phyloP scores from a whole-genome alignment of 371 early-diverging fungal species.

The Syncephalastrum monosporum region DNA sequence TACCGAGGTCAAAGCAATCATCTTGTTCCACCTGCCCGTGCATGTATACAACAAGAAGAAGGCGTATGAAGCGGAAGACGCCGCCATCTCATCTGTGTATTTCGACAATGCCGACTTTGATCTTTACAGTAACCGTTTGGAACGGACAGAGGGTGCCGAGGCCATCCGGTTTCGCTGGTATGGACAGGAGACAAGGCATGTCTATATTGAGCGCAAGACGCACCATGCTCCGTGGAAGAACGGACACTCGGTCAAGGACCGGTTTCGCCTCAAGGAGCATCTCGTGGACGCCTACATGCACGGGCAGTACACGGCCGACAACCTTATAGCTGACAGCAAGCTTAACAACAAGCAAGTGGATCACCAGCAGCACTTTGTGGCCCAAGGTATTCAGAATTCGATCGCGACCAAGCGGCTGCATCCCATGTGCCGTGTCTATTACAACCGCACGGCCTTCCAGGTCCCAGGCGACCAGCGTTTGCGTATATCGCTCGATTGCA shows the following conservation, averaged over 20 bases:
- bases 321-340: slow-evolving; percentile 57
- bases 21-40: slow-evolving; percentile 92
- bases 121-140: slow-evolving; percentile 84
- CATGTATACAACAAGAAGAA: slow-evolving; percentile 73
- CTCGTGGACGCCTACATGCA: slow-evolving; percentile 81
- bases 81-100: slow-evolving; percentile 93
- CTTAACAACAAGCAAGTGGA: slow-evolving; percentile 66
- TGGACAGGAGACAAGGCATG: slow-evolving; percentile 22
- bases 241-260: slow-evolving; percentile 95
- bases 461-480: slow-evolving; percentile 97
- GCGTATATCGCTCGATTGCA: slow-evolving; percentile 96
- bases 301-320: slow-evolving; percentile 79
- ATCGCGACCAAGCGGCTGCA: slow-evolving; percentile 71
- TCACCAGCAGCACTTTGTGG: slow-evolving; percentile 68
- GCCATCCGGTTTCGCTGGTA: slow-evolving; percentile 95
- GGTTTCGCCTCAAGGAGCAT: slow-evolving; percentile 93
- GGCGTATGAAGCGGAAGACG: slow-evolving; percentile 33
- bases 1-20: slow-evolving; percentile 88
- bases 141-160: slow-evolving; percentile 86
- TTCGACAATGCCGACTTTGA: slow-evolving; percentile 90
- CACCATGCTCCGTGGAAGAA: slow-evolving; percentile 92
- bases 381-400: slow-evolving; percentile 79
- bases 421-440: slow-evolving; percentile 93
- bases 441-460: slow-evolving; percentile 99
- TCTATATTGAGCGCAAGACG: slow-evolving; percentile 50